Percentiles rank a stretch among this genome's conserved stretches.
phyloP scores from a whole-genome alignment of 495 filamentous ascomycete genomes.

The Aspergillus incahuasiensis region DNA sequence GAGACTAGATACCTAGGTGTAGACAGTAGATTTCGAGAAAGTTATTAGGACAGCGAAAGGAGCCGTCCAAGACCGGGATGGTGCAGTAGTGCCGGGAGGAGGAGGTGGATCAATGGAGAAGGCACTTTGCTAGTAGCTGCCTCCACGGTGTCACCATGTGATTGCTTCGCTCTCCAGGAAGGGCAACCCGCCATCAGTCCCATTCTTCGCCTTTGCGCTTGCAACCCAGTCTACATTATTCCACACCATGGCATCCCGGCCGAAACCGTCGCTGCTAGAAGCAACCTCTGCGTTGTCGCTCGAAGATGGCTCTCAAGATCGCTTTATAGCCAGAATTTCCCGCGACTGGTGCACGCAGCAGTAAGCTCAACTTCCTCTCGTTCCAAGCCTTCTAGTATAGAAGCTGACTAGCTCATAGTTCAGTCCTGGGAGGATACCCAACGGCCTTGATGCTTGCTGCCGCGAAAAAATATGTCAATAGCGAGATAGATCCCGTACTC shows the following conservation, averaged over 20 bases:
- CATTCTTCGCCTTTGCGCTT: neutral
- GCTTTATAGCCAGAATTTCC: neutral
- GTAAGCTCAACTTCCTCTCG: constrained; percentile 10
- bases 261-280: neutral
- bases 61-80: neutral
- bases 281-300: neutral
- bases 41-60: no score
- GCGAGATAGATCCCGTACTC: constrained; percentile 2
- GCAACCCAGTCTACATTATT: neutral
- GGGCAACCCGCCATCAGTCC: neutral
- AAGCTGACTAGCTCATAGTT: constrained; percentile 12
- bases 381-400: neutral
- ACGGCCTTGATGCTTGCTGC: constrained; percentile 18
- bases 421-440: constrained; percentile 21
- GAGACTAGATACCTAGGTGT: neutral
- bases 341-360: constrained; percentile 18
- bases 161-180: neutral
- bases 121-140: neutral
- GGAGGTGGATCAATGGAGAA: neutral
- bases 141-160: neutral
- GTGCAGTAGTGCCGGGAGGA: neutral
- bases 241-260: neutral
- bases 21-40: neutral
- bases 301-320: neutral
- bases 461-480: constrained; percentile 9